A percentile compares a stretch with the other conserved stretches of the same genome.
phyloP scores from a whole-genome alignment of 768 basidiomycete genomes.

The Tremella yokohamensis region DNA sequence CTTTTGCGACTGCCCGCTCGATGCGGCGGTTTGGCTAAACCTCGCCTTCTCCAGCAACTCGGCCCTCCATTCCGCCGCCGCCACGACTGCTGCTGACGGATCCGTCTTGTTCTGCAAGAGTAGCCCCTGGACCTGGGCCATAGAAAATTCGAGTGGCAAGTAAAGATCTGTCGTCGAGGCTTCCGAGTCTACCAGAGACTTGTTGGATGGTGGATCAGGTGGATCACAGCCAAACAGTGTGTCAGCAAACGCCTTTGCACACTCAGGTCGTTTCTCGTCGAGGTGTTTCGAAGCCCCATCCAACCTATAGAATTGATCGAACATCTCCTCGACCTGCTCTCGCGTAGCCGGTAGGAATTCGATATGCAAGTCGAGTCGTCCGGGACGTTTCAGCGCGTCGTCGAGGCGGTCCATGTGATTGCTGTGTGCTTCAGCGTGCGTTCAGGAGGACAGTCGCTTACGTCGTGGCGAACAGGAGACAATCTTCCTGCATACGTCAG shows the following conservation, averaged over 20 bases:
- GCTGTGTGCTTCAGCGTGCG: conserved; percentile 50
- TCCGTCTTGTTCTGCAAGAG: conserved; percentile 64
- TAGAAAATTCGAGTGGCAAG: conserved; percentile 40
- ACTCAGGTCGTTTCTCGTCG: background rate
- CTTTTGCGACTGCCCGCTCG: too few species aligned
- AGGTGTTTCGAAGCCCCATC: background rate
- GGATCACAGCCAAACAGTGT: background rate
- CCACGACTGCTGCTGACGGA: background rate
- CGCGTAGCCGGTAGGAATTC: conserved; percentile 76
- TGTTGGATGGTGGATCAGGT: too few species aligned
- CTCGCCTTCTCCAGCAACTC: too few species aligned
- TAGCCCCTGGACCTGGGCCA: conserved; percentile 83
- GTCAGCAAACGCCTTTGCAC: background rate
- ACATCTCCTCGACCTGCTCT: conserved; percentile 54
- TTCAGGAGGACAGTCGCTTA: conserved; percentile 54
- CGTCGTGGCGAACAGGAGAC: conserved; percentile 72
- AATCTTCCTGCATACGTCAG: conserved; percentile 58
- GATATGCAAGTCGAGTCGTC: conserved; percentile 79
- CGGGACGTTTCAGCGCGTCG: conserved; percentile 81
- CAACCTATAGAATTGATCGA: conserved; percentile 36
- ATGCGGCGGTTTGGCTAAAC: too few species aligned
- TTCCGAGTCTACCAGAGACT: too few species aligned
- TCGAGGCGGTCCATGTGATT: conserved; percentile 86
- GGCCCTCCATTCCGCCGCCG: background rate
- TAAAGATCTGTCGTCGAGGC: too few species aligned